These are phyloP conservation scores for Trametes polyzona DNA, from an alignment of 1,284 basidiomycete genomes.

Conservation along the genomic window DNA sequence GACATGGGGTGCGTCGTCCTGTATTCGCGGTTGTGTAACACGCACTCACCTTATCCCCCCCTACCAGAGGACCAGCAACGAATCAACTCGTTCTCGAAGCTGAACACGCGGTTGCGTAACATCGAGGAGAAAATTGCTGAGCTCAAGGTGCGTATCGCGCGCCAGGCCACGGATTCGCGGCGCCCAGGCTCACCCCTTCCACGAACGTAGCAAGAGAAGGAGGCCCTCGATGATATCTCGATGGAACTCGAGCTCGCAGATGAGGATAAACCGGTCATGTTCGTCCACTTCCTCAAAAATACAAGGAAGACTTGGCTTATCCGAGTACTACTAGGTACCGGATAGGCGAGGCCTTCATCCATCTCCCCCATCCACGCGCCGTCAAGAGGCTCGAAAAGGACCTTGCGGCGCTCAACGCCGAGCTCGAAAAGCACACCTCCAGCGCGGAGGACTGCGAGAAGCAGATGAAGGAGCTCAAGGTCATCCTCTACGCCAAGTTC, in stretches of 20 bases:
- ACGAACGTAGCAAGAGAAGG: conserved; percentile 89
- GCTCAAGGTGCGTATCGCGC: conserved; percentile 59
- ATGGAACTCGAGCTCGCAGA: conserved; percentile 91
- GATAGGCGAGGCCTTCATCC: conserved; percentile 89
- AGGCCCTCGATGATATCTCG: conserved; percentile 87
- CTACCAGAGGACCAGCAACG: conserved; percentile 86
- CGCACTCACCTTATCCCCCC: not conserved
- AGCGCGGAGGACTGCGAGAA: conserved; percentile 76
- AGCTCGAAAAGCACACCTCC: conserved; percentile 59
- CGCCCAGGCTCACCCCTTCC: no score
- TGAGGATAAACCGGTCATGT: conserved; percentile 81
- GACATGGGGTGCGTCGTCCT: conserved; percentile 76
- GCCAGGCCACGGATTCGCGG: not conserved
- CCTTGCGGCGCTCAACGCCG: conserved; percentile 59
- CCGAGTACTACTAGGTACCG: no score
- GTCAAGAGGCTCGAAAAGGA: conserved; percentile 78
- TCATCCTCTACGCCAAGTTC: conserved; percentile 89
- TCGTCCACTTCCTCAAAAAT: conserved; percentile 38
- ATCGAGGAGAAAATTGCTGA: conserved; percentile 75
- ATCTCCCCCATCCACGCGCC: conserved; percentile 74
- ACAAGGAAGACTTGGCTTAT: no score
- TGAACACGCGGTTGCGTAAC: conserved; percentile 79
- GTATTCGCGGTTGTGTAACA: not conserved
- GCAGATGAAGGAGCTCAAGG: conserved; percentile 91
- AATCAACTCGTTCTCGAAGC: conserved; percentile 93